These are phyloP conservation scores for Thielaviopsis punctulata DNA, from an alignment of 2,329 filamentous ascomycete genomes.

Conservation along the genomic window DNA sequence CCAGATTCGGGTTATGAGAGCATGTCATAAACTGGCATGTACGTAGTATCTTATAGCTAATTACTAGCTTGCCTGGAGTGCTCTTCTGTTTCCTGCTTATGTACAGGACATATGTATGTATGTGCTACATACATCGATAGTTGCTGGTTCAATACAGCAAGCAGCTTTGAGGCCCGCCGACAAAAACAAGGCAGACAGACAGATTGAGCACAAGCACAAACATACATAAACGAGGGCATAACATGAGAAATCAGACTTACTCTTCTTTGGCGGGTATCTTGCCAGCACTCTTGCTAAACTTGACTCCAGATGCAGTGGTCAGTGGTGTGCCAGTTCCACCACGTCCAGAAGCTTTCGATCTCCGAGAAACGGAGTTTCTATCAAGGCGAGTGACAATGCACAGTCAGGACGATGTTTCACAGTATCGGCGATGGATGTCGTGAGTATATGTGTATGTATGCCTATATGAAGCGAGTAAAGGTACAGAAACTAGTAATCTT, in stretches of 20 bases:
- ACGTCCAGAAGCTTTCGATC: slow-evolving; percentile 1
- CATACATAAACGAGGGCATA: not conserved
- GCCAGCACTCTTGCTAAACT: not conserved
- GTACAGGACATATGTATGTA: no score
- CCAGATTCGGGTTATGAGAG: not conserved
- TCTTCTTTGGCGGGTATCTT: not conserved
- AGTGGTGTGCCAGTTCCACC: slow-evolving; percentile 6
- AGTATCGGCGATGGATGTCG: not conserved
- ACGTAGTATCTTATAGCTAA: no score
- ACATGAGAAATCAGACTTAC: not conserved
- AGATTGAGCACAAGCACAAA: not conserved
- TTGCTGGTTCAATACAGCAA: no score
- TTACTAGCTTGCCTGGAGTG: no score
- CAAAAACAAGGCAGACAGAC: not conserved
- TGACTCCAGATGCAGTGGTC: not conserved
- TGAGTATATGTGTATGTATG: no score
- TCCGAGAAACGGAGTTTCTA: slow-evolving; percentile 4
- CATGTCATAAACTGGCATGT: no score
- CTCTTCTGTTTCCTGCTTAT: no score
- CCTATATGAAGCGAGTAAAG: no score
- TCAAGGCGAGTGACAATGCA: not conserved
- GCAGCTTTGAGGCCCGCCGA: not conserved
- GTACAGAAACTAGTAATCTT: not conserved
- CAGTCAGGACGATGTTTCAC: not conserved
- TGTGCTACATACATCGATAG: no score